Evolutionary conservation across 2,329 filamentous ascomycete species (phyloP).

Genomic region (Fusarium globosum): DNA sequence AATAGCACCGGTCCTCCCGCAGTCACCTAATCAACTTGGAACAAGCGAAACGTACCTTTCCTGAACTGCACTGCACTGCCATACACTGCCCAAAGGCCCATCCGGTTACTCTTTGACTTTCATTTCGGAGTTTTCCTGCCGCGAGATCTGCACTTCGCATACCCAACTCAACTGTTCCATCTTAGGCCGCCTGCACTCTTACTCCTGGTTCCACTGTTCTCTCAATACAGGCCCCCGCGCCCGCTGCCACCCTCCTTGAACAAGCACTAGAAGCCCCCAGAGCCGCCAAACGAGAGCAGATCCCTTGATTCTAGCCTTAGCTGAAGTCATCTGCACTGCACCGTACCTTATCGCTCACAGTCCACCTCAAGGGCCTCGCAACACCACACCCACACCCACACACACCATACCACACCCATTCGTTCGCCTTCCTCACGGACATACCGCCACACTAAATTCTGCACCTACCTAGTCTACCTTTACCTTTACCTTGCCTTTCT

Average conservation of each 20-base stretch:
- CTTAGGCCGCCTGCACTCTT: conserved; percentile 6
- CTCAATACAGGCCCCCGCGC: conserved; percentile 27
- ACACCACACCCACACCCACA: neutral
- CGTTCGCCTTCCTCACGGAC: conserved; percentile 41
- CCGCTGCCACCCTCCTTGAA: conserved; percentile 27
- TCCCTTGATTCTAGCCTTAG: conserved; percentile 36
- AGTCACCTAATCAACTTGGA: conserved; percentile 29
- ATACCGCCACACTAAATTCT: conserved; percentile 47
- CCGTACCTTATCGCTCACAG: conserved; percentile 19
- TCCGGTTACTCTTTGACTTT: conserved; percentile 1
- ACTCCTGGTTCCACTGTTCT: conserved; percentile 35
- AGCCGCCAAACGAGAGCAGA: conserved; percentile 32
- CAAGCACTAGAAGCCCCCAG: conserved; percentile 27
- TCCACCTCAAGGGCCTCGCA: neutral
- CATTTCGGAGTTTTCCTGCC: conserved; percentile 27
- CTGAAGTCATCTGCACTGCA: conserved; percentile 27
- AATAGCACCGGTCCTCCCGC: conserved; percentile 38
- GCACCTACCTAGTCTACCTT: conserved; percentile 38
- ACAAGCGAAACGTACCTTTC: conserved; percentile 13
- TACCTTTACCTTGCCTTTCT: neutral
- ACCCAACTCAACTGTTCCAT: conserved; percentile 1
- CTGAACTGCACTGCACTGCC: neutral
- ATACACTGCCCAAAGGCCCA: conserved; percentile 9
- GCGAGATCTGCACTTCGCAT: conserved; percentile 30
- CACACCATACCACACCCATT: conserved; percentile 20